phyloP scores from a whole-genome alignment of 2,329 filamentous ascomycete species.

The Fusarium sp. region DNA sequence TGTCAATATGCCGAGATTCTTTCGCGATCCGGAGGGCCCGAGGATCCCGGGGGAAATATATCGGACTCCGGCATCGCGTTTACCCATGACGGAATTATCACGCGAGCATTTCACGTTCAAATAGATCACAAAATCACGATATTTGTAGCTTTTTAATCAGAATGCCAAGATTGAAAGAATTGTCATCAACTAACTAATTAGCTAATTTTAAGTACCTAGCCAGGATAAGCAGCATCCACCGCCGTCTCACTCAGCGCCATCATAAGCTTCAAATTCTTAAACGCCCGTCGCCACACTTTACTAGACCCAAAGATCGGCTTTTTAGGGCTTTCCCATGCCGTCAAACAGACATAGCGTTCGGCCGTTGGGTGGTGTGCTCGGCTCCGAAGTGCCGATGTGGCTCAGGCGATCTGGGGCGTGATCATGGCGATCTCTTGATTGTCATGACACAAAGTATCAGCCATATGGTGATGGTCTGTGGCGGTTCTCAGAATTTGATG shows the following conservation, averaged over 20 bases:
- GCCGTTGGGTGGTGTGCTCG: conserved; percentile 24
- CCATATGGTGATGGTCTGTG: neutral
- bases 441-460: neutral
- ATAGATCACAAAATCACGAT: neutral
- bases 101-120: neutral
- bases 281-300: neutral
- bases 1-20: neutral
- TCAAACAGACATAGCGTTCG: neutral
- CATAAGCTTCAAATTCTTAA: conserved; percentile 1
- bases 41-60: neutral
- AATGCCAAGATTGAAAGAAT: neutral
- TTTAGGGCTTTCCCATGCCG: conserved; percentile 6
- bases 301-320: neutral
- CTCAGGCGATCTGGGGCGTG: neutral
- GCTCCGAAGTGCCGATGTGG: conserved; percentile 18
- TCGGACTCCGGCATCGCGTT: neutral
- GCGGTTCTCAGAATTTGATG: neutral
- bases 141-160: neutral
- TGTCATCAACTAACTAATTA: neutral
- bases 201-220: neutral
- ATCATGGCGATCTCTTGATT: neutral
- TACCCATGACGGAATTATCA: neutral
- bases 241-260: neutral
- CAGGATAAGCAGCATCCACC: neutral
- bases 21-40: conserved; percentile 5